Percentiles rank a stretch among this genome's conserved stretches.
These are phyloP conservation scores for Venturia asperata DNA, from an alignment of 2,329 filamentous ascomycete genomes.

Conservation along the genomic window DNA sequence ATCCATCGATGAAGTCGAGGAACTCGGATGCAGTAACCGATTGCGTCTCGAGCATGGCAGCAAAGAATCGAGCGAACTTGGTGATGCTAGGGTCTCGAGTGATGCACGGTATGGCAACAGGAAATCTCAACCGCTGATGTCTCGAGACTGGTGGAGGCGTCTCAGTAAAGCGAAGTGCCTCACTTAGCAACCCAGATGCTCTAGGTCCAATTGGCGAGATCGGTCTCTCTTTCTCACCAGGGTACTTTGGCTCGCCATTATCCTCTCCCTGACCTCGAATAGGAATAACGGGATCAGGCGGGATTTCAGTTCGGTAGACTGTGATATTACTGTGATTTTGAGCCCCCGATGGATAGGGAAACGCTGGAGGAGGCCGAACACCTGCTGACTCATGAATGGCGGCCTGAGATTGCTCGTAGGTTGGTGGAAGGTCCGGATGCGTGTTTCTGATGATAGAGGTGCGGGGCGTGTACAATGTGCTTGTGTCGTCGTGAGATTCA, in stretches of 20 bases:
- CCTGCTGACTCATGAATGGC: background rate
- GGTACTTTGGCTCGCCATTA: background rate
- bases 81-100: conserved; percentile 1
- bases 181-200: conserved; percentile 13
- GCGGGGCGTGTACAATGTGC: conserved; percentile 1
- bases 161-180: conserved; percentile 16
- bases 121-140: background rate
- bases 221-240: conserved; percentile 9
- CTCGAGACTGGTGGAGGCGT: conserved; percentile 14
- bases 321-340: conserved; percentile 10
- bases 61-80: conserved; percentile 17
- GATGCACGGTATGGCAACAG: conserved; percentile 11
- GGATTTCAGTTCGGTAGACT: conserved; percentile 16
- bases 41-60: conserved; percentile 5
- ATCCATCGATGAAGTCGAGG: conserved; percentile 16
- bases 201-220: background rate
- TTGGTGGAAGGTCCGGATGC: conserved; percentile 16
- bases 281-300: conserved; percentile 12
- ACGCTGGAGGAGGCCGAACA: conserved; percentile 4
- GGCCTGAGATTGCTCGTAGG: conserved; percentile 19
- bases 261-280: conserved; percentile 9
- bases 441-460: conserved; percentile 2
- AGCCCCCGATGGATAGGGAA: background rate
- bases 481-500: conserved; percentile 6
- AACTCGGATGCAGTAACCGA: conserved; percentile 12